Evolutionary conservation across 176 grass and related monocot species (phyloP), one percentile per base, ranked within the genome.

Genomic region (Aegilops longissima): DNA sequence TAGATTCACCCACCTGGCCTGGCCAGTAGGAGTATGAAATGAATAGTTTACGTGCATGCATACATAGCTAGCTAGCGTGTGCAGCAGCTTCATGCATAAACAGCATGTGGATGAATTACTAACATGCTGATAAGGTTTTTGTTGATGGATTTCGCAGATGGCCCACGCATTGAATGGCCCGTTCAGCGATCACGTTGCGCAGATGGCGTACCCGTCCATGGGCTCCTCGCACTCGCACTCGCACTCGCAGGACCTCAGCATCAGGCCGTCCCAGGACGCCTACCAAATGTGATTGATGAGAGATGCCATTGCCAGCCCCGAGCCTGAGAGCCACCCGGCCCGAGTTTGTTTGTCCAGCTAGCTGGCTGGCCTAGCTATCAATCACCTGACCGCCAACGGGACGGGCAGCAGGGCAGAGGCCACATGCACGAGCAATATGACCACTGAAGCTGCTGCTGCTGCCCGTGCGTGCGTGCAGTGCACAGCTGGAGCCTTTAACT

Each of bases 81-180:
- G 14, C 16, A 2, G 51, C 51, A 54, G 51, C 51, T 7, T 54
- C 51, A 61, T 6, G 70, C 51, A 18, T 54, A 54, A 54, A 54
- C 16, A 54, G 18, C 51, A 54, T 54, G 51, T 7, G 51, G 16
- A 54, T 44, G 44, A 54, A 18, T 2, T 54, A 18, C 16, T 18
- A 54, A 54, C 51, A 54, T 14, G 49, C 78, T 86, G 71, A 72
- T 54, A 12, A 78, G 31, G 11, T 79, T 83, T 47, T 35, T 45
- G n/a, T 14, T 72, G 34, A 12, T 5, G 27, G 73, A 30, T 27
- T 12, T 16, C 70, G 56, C 90, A 92, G 90, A 88, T 92, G 82
- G 20, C 90, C 86, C 86, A 92, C 90, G 12, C 86, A 92, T 88
- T 92, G 83, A 88, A 88, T 86, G 90, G 90, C 84, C 51, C 90